Evolutionary conservation across 257 asterid species (phyloP).

Genomic region (Vinca minor): DNA sequence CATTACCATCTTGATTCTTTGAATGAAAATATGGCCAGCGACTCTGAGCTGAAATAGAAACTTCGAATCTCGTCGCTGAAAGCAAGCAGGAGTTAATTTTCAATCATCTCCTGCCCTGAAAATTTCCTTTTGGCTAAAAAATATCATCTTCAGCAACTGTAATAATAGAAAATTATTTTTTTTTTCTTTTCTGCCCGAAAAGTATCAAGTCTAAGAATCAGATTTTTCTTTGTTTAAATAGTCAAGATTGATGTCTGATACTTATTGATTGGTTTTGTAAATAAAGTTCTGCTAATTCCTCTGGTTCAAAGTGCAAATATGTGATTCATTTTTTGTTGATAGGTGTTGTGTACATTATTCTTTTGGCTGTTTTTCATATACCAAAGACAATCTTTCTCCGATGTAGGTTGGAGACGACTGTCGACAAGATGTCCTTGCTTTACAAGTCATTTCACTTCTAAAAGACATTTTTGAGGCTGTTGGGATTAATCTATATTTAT

Average conservation of each 20-base stretch:
- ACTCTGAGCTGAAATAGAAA: background rate
- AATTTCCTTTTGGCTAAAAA: background rate
- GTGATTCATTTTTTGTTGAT: background rate
- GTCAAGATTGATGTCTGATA: background rate
- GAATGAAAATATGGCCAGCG: background rate
- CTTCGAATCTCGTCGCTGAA: background rate
- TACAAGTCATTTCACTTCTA: conserved; percentile 95
- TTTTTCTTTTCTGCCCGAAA: background rate
- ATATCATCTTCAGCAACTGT: background rate
- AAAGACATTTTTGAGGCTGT: conserved; percentile 88
- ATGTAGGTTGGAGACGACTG: conserved; percentile 98
- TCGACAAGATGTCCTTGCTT: conserved; percentile 94
- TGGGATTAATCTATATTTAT: conserved; percentile 77
- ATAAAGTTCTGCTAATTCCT: background rate
- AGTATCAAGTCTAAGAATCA: background rate
- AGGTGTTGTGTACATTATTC: background rate
- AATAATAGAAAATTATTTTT: too few relatives aligned
- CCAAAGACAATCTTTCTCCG: conserved; percentile 26
- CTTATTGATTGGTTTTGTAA: background rate
- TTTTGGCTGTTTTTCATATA: too few relatives aligned
- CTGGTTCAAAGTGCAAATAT: background rate
- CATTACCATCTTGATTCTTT: conserved; percentile 1
- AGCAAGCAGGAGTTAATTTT: background rate
- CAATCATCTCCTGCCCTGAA: background rate
- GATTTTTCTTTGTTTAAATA: background rate